Percentiles rank a stretch among this genome's conserved stretches.
Conservation (phyloP, 176 grass and related monocot genomes). For the Urochloa ruziziensis region DNA sequence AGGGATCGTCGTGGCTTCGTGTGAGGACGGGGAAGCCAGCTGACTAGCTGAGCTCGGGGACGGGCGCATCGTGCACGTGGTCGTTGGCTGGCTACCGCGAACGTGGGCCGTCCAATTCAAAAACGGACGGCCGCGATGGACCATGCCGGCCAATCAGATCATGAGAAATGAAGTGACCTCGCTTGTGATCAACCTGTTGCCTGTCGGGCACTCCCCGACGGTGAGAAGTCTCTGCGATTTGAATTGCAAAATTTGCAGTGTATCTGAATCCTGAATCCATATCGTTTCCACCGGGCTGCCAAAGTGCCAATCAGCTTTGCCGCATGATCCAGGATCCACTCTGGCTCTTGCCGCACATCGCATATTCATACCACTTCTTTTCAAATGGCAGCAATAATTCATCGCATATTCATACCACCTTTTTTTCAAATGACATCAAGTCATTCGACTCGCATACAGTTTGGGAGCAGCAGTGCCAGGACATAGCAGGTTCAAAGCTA, state of each 20-base stretch:
- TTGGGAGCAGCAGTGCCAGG: not conserved
- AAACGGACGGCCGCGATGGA: slow-evolving; percentile 17
- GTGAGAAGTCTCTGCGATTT: too few species aligned
- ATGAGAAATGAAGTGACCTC: not conserved
- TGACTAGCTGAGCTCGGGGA: not conserved
- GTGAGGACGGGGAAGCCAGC: not conserved
- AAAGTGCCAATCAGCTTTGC: not conserved
- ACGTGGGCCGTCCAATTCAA: slow-evolving; percentile 28
- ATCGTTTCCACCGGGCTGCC: not conserved
- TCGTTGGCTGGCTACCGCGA: not conserved
- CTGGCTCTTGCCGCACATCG: too few species aligned
- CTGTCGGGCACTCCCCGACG: too few species aligned
- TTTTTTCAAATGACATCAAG: not conserved
- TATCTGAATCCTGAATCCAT: not conserved
- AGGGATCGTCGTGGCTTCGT: not conserved
- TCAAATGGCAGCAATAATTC: too few species aligned
- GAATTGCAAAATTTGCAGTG: too few species aligned
- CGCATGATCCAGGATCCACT: not conserved
- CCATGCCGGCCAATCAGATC: not conserved
- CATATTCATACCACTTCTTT: too few species aligned
- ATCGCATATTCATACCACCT: not conserved
- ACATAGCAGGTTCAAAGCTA: not conserved
- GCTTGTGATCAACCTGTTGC: too few species aligned
- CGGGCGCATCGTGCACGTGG: too few species aligned
- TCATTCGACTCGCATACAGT: not conserved